A percentile compares a stretch with the other conserved stretches of the same genome.
Conservation (phyloP, 2,329 filamentous ascomycete genomes). For the Aspergillus brasiliensis region DNA sequence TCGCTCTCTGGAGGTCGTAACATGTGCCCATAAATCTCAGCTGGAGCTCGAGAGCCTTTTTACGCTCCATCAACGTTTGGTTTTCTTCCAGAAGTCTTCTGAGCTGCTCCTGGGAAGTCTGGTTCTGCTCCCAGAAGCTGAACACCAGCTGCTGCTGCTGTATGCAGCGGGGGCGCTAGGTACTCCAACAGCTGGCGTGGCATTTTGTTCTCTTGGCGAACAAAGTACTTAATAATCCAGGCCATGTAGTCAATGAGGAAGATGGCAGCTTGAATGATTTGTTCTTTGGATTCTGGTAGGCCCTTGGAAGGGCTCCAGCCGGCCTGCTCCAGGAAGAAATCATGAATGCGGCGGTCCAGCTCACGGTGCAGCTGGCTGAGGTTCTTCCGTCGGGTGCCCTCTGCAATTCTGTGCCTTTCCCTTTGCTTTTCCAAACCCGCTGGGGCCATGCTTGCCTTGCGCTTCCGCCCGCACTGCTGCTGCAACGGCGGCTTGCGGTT, state of each 20-base stretch:
- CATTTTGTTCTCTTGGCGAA: constrained; percentile 38
- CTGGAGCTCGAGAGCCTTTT: constrained; percentile 40
- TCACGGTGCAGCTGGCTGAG: constrained; percentile 42
- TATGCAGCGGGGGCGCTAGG: constrained; percentile 42
- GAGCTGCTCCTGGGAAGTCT: constrained; percentile 36
- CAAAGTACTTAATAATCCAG: constrained; percentile 37
- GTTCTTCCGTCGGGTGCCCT: constrained; percentile 44
- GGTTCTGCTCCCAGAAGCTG: constrained; percentile 40
- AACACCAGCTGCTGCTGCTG: constrained; percentile 39
- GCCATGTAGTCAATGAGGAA: constrained; percentile 44
- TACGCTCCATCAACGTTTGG: constrained; percentile 36
- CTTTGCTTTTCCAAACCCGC: constrained; percentile 39
- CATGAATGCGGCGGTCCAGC: constrained; percentile 40
- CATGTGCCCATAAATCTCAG: constrained; percentile 42
- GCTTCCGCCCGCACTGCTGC: not conserved
- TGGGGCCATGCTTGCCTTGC: not conserved
- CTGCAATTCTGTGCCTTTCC: constrained; percentile 44
- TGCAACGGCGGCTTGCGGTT: not conserved
- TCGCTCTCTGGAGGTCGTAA: constrained; percentile 41
- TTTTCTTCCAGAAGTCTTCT: constrained; percentile 40
- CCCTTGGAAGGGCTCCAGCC: constrained; percentile 45
- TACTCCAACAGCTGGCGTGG: constrained; percentile 40
- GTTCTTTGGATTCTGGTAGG: constrained; percentile 43
- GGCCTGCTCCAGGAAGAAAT: constrained; percentile 42
- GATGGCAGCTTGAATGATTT: constrained; percentile 43